Evolutionary conservation across 129 eudicot species (phyloP), one percentile per base, ranked within the genome.

Genomic region (Lactuca saligna): DNA sequence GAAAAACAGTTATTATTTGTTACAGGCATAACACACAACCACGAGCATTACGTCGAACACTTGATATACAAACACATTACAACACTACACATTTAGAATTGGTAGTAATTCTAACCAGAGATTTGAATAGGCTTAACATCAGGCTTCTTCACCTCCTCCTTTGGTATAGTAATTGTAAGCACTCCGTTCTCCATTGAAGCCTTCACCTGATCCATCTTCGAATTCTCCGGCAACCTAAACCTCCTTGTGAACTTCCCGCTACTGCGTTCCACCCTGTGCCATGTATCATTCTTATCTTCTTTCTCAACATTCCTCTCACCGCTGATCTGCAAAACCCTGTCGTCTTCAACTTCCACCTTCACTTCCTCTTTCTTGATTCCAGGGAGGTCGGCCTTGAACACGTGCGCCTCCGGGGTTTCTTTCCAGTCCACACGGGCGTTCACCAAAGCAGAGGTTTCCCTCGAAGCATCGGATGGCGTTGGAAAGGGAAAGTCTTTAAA

Each of bases 371-470:
- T 71, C 61, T 63, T 79, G 31, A 79, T 39, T 44, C 74, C 82
- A 3, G 74, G 78, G 38, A 78, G 75, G n/a, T 72, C 82, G 7
- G 82, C 79, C 75, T 72, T 79, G 74, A 79, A 79, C 46, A 79
- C 78, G 54, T 79, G 82, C 3, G 82, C 82, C 68, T 79, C 82
- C 9, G 82, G 65, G 9, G 82, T 79, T 54, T 78, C 82, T 62
- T 69, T 78, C 82, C 82, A 78, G 35, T 78, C 82, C 8, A 78
- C 71, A 6, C 78, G 73, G 3, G 78, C 39, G 16, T 78, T 78
- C 25, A 65, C 82, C 29, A 78, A 71, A 8, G 78, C 67, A 9
- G 78, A 61, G 33, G 77, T 65, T 35, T 78, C 82, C 20, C 59
- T 37, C 0, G 78, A 73, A 15, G 53, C 4, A 31, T 60, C 48